Evolutionary conservation across 306 rosid genomes (phyloP).

Genomic region (Quercus mongolica): DNA sequence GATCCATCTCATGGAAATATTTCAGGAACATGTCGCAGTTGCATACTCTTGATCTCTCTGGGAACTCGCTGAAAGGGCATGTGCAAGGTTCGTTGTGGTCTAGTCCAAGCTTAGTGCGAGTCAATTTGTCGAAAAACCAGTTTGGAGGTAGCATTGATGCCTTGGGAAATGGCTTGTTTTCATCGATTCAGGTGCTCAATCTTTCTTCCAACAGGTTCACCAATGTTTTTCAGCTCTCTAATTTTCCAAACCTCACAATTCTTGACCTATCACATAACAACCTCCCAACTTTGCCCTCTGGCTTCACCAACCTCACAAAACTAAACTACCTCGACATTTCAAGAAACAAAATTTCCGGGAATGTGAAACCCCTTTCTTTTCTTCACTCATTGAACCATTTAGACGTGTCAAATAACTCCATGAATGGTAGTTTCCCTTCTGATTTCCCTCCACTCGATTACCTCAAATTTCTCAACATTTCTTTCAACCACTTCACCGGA

Average conservation of each 20-base stretch:
- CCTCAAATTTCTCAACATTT: slow-evolving; percentile 59
- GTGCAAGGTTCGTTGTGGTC: slow-evolving; percentile 74
- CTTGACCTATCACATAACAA: slow-evolving; percentile 68
- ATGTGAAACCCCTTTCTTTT: slow-evolving; percentile 50
- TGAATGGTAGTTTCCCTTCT: slow-evolving; percentile 70
- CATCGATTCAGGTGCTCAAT: slow-evolving; percentile 57
- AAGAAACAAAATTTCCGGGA: slow-evolving; percentile 55
- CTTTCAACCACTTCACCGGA: slow-evolving; percentile 57
- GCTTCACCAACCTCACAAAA: slow-evolving; percentile 44
- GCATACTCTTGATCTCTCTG: slow-evolving; percentile 60
- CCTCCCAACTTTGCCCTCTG: slow-evolving; percentile 48
- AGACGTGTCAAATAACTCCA: slow-evolving; percentile 62
- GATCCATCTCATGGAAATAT: slow-evolving; percentile 63
- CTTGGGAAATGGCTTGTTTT: slow-evolving; percentile 20
- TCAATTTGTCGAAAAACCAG: slow-evolving; percentile 59
- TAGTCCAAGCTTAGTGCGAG: slow-evolving; percentile 24
- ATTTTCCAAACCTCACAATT: slow-evolving; percentile 37
- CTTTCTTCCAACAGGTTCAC: slow-evolving; percentile 81
- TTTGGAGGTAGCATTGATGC: slow-evolving; percentile 62
- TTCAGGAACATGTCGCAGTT: slow-evolving; percentile 55
- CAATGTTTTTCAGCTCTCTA: slow-evolving; percentile 50
- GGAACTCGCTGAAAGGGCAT: slow-evolving; percentile 56
- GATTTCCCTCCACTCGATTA: slow-evolving; percentile 67
- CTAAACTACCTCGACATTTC: slow-evolving; percentile 58
- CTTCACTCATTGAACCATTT: slow-evolving; percentile 46